Evolutionary conservation across 2,329 filamentous ascomycete genomes (phyloP).

Genomic region (Phyllosticta capitalensis): DNA sequence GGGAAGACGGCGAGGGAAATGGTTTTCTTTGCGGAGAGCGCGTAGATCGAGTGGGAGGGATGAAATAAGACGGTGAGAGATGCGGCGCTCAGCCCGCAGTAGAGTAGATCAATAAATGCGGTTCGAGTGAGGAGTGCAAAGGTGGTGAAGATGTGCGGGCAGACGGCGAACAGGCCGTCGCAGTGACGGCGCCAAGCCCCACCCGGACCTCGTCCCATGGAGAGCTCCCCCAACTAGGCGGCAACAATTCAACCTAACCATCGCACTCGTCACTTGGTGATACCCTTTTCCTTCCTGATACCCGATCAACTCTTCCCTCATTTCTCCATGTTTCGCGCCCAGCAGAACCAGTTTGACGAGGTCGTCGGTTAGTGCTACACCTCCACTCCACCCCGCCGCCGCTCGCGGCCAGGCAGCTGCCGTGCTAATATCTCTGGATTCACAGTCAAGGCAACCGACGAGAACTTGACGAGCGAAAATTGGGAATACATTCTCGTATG

Average conservation of each 20-base stretch:
- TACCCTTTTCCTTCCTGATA: conserved; percentile 1
- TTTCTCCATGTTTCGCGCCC: conserved; percentile 37
- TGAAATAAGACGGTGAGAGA: neutral
- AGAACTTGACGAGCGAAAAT: conserved; percentile 84
- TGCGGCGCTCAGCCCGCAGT: no score
- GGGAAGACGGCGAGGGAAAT: neutral
- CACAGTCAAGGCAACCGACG: conserved; percentile 78
- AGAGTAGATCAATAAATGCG: neutral
- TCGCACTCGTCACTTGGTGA: neutral
- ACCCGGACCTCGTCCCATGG: neutral
- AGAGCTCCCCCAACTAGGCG: neutral
- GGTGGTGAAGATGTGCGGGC: neutral
- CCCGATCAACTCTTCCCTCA: neutral
- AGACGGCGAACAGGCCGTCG: neutral
- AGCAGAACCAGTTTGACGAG: conserved; percentile 62
- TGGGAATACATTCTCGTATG: conserved; percentile 60
- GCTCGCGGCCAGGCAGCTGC: neutral
- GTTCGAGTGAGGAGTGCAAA: neutral
- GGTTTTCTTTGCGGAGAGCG: neutral
- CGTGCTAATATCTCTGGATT: conserved; percentile 17
- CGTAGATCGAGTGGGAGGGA: neutral
- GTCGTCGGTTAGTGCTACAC: conserved; percentile 48
- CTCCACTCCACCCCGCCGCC: neutral
- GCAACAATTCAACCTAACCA: neutral
- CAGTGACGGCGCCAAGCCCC: neutral